phyloP scores from a whole-genome alignment of 2,329 filamentous ascomycete species.

The Xylaria sp. region DNA sequence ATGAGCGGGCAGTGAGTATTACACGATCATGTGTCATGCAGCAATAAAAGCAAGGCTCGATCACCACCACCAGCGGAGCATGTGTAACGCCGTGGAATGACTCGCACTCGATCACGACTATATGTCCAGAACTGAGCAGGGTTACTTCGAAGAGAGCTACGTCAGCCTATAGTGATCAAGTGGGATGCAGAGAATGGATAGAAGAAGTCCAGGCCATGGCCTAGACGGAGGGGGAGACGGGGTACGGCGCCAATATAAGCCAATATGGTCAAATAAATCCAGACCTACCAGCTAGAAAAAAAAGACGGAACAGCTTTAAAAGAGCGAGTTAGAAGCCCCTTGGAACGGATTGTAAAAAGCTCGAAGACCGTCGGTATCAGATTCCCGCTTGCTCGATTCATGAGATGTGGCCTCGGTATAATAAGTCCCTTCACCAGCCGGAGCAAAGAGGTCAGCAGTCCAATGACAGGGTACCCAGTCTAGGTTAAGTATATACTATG shows the following conservation, averaged over 20 bases:
- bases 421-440: slow-evolving; percentile 5
- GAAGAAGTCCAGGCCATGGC: slow-evolving; percentile 6
- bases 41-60: slow-evolving; percentile 30
- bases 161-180: slow-evolving; percentile 34
- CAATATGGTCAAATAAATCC: slow-evolving; percentile 18
- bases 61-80: slow-evolving; percentile 15
- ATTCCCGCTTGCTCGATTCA: slow-evolving; percentile 18
- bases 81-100: slow-evolving; percentile 21
- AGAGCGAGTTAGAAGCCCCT: slow-evolving; percentile 1
- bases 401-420: slow-evolving; percentile 10
- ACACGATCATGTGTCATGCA: slow-evolving; percentile 38
- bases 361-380: slow-evolving; percentile 5
- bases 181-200: not conserved
- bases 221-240: not conserved
- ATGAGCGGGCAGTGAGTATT: slow-evolving; percentile 18
- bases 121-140: slow-evolving; percentile 13
- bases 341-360: slow-evolving; percentile 2
- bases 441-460: slow-evolving; percentile 3
- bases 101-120: slow-evolving; percentile 20
- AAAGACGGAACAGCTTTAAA: not conserved
- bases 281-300: slow-evolving; percentile 14
- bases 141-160: slow-evolving; percentile 26
- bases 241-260: not conserved
- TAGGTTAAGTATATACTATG: not conserved
- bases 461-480: not conserved